A percentile compares a stretch with the other conserved stretches of the same genome.
phyloP scores from a whole-genome alignment of 164 flowering plant genomes.

The Euptelea pleiosperma region DNA sequence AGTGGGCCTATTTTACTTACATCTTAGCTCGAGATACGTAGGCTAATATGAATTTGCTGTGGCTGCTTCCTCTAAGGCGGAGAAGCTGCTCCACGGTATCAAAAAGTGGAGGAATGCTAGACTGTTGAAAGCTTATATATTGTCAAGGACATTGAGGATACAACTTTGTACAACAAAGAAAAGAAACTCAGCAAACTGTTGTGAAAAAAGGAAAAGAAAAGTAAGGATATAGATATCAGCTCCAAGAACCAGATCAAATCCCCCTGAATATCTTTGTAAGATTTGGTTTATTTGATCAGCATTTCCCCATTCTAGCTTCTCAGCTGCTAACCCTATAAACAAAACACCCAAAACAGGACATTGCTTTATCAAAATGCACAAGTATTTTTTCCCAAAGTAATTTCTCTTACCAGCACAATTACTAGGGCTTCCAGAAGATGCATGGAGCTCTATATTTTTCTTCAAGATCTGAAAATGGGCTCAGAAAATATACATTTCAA shows the following conservation, averaged over 20 bases:
- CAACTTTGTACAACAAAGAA: neutral
- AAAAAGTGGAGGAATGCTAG: slow-evolving; percentile 73
- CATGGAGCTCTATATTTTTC: slow-evolving; percentile 74
- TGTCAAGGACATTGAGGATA: slow-evolving; percentile 43
- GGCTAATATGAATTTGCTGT: slow-evolving; percentile 73
- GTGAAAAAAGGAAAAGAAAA: slow-evolving; percentile 2
- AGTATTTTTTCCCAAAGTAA: slow-evolving; percentile 1
- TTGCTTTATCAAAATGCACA: neutral
- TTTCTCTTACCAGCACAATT: slow-evolving; percentile 49
- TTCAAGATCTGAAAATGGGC: slow-evolving; percentile 59
- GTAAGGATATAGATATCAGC: slow-evolving; percentile 95
- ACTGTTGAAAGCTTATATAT: slow-evolving; percentile 77
- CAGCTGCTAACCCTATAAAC: slow-evolving; percentile 51
- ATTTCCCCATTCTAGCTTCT: slow-evolving; percentile 92
- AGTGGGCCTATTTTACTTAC: slow-evolving; percentile 37
- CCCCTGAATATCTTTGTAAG: slow-evolving; percentile 41
- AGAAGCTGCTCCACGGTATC: slow-evolving; percentile 67
- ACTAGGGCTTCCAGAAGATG: slow-evolving; percentile 32
- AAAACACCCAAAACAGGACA: slow-evolving; percentile 10
- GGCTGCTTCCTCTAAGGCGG: slow-evolving; percentile 25
- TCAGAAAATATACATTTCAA: too few species aligned
- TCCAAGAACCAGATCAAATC: slow-evolving; percentile 93
- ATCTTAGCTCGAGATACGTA: slow-evolving; percentile 78
- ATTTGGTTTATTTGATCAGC: slow-evolving; percentile 52
- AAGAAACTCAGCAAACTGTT: neutral